Percentiles rank a stretch among this genome's conserved stretches.
These are phyloP conservation scores for Kernera saxatilis DNA, from an alignment of 345 rosid genomes.

Conservation along the genomic window DNA sequence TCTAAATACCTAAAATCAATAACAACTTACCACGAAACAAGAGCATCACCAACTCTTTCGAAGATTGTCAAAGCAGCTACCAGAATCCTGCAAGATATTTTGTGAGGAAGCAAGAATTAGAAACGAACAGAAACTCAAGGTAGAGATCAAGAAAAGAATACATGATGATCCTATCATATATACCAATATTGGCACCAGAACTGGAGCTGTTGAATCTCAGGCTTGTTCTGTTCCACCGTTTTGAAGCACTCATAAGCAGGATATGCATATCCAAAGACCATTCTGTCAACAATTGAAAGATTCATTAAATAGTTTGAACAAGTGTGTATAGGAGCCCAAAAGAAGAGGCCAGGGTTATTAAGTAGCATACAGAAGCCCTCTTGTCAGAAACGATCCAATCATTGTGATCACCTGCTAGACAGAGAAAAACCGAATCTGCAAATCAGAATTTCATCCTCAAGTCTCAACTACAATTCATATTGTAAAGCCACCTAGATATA, in stretches of 20 bases:
- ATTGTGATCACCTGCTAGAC: constrained; percentile 27
- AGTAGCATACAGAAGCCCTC: constrained; percentile 45
- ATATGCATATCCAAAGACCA: constrained; percentile 69
- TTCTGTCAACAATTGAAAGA: constrained; percentile 29
- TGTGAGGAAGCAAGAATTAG: neutral
- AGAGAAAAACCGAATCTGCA: neutral
- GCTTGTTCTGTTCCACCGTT: constrained; percentile 45
- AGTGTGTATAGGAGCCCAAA: neutral
- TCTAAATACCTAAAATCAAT: neutral
- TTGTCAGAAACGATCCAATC: constrained; percentile 53
- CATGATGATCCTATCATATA: neutral
- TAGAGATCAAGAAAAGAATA: neutral
- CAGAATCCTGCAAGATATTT: constrained; percentile 49
- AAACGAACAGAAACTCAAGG: neutral
- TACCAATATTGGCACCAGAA: constrained; percentile 93
- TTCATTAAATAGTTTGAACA: neutral
- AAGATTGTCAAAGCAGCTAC: constrained; percentile 56
- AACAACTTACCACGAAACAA: constrained; percentile 53
- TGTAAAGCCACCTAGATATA: too few species aligned
- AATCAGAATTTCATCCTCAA: neutral
- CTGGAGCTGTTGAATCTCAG: constrained; percentile 44
- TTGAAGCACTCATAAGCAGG: constrained; percentile 79
- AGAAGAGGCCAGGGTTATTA: neutral
- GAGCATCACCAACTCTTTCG: constrained; percentile 67
- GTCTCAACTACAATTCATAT: neutral